phyloP scores from a whole-genome alignment of 345 rosid genomes.

The Gossypium mustelinum region DNA sequence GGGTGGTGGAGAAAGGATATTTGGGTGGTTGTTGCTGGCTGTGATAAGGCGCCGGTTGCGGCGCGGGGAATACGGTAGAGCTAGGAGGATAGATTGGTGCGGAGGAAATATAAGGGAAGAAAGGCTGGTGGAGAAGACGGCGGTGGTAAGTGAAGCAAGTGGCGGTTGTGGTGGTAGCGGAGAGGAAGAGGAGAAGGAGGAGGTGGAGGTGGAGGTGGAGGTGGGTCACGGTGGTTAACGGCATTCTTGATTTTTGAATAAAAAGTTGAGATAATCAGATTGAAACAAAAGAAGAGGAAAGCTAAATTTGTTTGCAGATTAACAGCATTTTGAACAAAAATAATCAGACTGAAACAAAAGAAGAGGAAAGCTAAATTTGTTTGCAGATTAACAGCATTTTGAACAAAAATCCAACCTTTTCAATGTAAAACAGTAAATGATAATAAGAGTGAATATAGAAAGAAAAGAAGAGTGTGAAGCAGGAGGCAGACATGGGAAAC shows the following conservation, averaged over 20 bases:
- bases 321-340: no score
- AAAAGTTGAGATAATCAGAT: neutral
- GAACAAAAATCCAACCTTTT: neutral
- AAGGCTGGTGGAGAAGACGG: conserved; percentile 69
- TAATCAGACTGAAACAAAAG: no score
- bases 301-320: neutral
- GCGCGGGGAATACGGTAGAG: conserved; percentile 31
- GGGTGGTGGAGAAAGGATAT: conserved; percentile 39
- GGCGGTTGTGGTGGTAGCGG: conserved; percentile 2
- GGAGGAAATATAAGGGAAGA: conserved; percentile 36
- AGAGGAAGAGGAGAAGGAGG: conserved; percentile 26
- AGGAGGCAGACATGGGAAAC: neutral
- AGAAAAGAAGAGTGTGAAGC: neutral
- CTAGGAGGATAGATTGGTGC: conserved; percentile 41
- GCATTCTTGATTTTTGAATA: neutral
- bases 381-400: neutral
- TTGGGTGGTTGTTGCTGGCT: conserved; percentile 40
- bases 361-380: neutral
- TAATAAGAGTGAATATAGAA: neutral
- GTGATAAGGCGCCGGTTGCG: conserved; percentile 26
- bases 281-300: neutral
- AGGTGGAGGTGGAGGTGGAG: neutral
- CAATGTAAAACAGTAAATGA: neutral
- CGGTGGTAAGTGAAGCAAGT: conserved; percentile 24
- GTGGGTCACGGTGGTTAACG: neutral